Base-by-base conservation (phyloP, 441 rosid genomes). In the Brassica hybrid region DNA sequence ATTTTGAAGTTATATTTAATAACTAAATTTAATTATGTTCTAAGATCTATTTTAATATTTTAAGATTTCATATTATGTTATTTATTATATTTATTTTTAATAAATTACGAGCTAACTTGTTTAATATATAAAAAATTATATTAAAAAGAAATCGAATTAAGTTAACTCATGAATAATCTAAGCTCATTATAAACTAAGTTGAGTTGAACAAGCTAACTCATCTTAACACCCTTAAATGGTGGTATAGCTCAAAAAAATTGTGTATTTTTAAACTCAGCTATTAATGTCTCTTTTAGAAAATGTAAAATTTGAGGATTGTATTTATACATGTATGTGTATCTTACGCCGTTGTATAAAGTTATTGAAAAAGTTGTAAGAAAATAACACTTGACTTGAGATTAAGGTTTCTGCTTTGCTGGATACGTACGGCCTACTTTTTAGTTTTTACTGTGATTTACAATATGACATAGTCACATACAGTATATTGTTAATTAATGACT, bases 401-500 rank as follows among this genome's bases (percentile, higher is more conserved):
- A 27, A 13, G 17, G 61, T 27, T 48, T 27, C 5, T 73, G 62
- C 5, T 45, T 62, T 27, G 76, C 25, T 14, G 62, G 59, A 62
- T 64, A 13, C 63, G 63, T 30, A 69, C 45, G 30, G 19, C n/a
- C 23, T n/a, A 34, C 7, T 48, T 48, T 50, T 34, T 34, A 34
- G 38, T 34, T 34, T 34, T 34, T 5, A 50, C 19, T 16, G 14
- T 21, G 14, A 63, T 69, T 34, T 69, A 36, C 59, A 68, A 11
- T 19, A 54, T 25, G 65, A 6, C 75, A 76, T 70, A 7, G 7
- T 64, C 59, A 71, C 50, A 27, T 77, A 71, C 66, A 17, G 14
- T 56, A 56, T 43, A 72, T 30, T 17, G 23, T 32, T 58, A 34
- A 58, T 45, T 58, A 34, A 58, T 45, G 68, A 65, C 56, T 65